Conservation (phyloP, 306 rosid species). For the Cicer yamashitae region DNA sequence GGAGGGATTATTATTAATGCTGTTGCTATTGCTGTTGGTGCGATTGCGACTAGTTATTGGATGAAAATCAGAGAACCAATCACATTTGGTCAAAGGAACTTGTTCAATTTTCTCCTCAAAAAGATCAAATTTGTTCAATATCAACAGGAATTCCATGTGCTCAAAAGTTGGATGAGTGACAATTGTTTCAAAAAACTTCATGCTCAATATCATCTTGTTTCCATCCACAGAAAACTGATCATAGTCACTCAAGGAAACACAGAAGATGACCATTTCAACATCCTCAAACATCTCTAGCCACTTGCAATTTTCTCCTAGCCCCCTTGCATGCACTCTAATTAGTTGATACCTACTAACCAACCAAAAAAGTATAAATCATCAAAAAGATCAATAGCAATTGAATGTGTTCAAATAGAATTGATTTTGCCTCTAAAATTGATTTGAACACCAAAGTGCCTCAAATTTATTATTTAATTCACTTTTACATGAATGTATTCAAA, state of each 20-base stretch:
- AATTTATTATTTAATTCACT: too few species aligned
- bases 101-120: slow-evolving; percentile 87
- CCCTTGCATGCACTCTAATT: slow-evolving; percentile 57
- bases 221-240: slow-evolving; percentile 75
- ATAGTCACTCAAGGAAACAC: slow-evolving; percentile 87
- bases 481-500: too few species aligned
- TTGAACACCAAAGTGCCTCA: too few species aligned
- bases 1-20: slow-evolving; percentile 78
- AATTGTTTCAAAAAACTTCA: slow-evolving; percentile 77
- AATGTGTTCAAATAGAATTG: too few species aligned
- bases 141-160: slow-evolving; percentile 84
- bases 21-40: slow-evolving; percentile 68
- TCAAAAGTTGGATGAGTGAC: slow-evolving; percentile 93
- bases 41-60: slow-evolving; percentile 75
- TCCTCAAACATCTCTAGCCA: slow-evolving; percentile 99
- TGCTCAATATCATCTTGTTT: slow-evolving; percentile 82
- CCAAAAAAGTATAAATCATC: slow-evolving; percentile 22
- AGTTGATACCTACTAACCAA: slow-evolving; percentile 55
- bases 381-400: slow-evolving; percentile 31
- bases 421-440: too few species aligned
- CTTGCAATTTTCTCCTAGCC: slow-evolving; percentile 89
- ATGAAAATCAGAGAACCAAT: slow-evolving; percentile 87
- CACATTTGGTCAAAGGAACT: slow-evolving; percentile 77
- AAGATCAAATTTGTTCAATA: slow-evolving; percentile 83
- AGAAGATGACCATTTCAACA: slow-evolving; percentile 86